phyloP scores from a whole-genome alignment of 495 filamentous ascomycete species.

The Corynascus novoguineensis region DNA sequence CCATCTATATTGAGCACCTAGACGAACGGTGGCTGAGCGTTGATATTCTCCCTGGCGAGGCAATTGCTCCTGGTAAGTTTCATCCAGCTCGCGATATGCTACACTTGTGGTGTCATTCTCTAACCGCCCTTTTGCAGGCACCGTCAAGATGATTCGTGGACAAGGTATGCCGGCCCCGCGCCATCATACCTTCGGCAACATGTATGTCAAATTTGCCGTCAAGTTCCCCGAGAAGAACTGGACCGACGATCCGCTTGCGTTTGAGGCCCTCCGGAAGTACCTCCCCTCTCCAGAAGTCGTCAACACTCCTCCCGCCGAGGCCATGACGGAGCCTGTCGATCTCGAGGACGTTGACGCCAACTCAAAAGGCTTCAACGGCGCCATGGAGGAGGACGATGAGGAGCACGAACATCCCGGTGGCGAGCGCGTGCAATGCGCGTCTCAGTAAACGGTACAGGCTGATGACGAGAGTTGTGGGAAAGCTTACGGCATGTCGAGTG shows the following conservation, averaged over 20 bases:
- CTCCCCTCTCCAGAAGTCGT: slow-evolving; percentile 65
- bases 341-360: slow-evolving; percentile 79
- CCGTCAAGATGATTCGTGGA: slow-evolving; percentile 89
- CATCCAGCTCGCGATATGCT: background rate
- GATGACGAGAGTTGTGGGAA: background rate
- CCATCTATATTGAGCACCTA: slow-evolving; percentile 88
- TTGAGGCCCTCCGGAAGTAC: slow-evolving; percentile 68
- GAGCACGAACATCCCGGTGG: slow-evolving; percentile 65
- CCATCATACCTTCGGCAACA: slow-evolving; percentile 93
- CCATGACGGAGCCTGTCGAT: slow-evolving; percentile 78
- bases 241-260: slow-evolving; percentile 50
- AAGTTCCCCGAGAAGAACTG: slow-evolving; percentile 78
- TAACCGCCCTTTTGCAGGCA: slow-evolving; percentile 50
- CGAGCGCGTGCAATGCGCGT: slow-evolving; percentile 95
- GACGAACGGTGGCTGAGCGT: slow-evolving; percentile 95
- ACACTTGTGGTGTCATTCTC: background rate
- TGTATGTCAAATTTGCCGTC: slow-evolving; percentile 96
- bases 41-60: slow-evolving; percentile 84
- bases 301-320: slow-evolving; percentile 61
- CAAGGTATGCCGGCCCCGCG: slow-evolving; percentile 98
- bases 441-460: slow-evolving; percentile 61
- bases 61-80: slow-evolving; percentile 85
- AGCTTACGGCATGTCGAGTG: background rate
- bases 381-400: slow-evolving; percentile 78
- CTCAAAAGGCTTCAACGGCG: slow-evolving; percentile 63